phyloP scores from a whole-genome alignment of 495 filamentous ascomycete genomes.

The Annulohypoxylon nitens region DNA sequence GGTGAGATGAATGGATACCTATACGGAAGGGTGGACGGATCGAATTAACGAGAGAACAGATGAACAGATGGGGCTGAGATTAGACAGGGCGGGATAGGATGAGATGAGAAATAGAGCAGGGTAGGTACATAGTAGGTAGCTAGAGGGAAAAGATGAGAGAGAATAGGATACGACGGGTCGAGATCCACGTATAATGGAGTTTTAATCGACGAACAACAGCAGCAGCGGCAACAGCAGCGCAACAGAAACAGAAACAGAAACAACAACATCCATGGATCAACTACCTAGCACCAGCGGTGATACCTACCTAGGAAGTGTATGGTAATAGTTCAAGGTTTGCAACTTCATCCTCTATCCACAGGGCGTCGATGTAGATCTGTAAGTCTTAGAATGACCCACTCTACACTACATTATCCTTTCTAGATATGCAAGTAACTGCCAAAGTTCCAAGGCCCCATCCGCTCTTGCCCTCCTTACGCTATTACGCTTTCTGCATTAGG shows the following conservation, averaged over 20 bases:
- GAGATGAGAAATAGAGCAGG: not conserved
- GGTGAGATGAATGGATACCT: not conserved
- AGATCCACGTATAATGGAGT: too few relatives aligned
- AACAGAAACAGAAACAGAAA: too few relatives aligned
- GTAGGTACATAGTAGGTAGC: too few relatives aligned
- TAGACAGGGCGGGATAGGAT: conserved; percentile 2
- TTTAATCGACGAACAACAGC: too few relatives aligned
- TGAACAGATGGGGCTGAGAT: conserved; percentile 4
- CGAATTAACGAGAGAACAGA: not conserved
- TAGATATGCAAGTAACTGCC: conserved; percentile 4
- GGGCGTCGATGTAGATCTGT: conserved; percentile 25
- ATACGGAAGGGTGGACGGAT: conserved; percentile 21
- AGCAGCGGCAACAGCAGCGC: too few relatives aligned
- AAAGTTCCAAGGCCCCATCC: not conserved
- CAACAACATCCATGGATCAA: too few relatives aligned
- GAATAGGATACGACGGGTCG: too few relatives aligned
- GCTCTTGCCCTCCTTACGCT: conserved; percentile 2
- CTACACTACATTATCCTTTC: conserved; percentile 1
- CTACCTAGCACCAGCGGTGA: too few relatives aligned
- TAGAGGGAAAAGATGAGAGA: too few relatives aligned
- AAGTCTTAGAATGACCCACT: conserved; percentile 30
- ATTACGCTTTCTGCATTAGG: not conserved
- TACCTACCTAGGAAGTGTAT: not conserved
- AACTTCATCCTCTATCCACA: not conserved
- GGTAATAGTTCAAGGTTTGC: too few relatives aligned